Evolutionary conservation across 1,139 yeast genomes (phyloP).

Genomic region (Hemisphaericaspora xylofermentans): DNA sequence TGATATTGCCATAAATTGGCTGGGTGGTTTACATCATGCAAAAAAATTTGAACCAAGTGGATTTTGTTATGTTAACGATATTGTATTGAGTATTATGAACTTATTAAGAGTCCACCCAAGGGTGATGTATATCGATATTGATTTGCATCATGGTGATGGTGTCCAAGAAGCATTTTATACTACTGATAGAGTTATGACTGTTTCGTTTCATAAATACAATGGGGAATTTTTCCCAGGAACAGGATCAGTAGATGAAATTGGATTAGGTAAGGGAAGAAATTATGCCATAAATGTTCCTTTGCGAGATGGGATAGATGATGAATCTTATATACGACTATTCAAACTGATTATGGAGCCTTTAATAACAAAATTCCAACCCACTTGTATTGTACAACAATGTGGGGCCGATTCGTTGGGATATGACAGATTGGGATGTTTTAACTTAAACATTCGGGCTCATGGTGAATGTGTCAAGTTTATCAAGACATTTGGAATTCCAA

Average conservation of each 20-base stretch:
- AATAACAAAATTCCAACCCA: conserved; percentile 79
- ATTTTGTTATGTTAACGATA: conserved; percentile 93
- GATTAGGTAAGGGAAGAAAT: conserved; percentile 84
- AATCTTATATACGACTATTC: conserved; percentile 72
- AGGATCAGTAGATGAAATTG: conserved; percentile 82
- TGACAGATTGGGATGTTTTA: conserved; percentile 91
- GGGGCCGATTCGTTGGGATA: conserved; percentile 97
- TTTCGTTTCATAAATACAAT: conserved; percentile 90
- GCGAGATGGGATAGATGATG: conserved; percentile 94
- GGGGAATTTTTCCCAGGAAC: conserved; percentile 98
- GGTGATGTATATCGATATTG: conserved; percentile 91
- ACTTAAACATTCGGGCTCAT: conserved; percentile 85
- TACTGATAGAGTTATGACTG: conserved; percentile 93
- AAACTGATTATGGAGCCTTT: conserved; percentile 87
- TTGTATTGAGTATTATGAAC: conserved; percentile 83
- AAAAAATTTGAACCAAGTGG: conserved; percentile 94
- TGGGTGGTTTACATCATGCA: conserved; percentile 97
- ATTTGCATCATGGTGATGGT: conserved; percentile 97
- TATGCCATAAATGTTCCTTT: conserved; percentile 91
- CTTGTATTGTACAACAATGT: conserved; percentile 92
- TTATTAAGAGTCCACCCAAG: conserved; percentile 84
- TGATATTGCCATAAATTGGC: conserved; percentile 96
- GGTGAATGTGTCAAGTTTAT: conserved; percentile 92
- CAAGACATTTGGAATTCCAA: conserved; percentile 81
- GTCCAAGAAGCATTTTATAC: conserved; percentile 97